Evolutionary conservation across 2,329 filamentous ascomycete genomes (phyloP).

Genomic region (Davidsoniella eucalypti): DNA sequence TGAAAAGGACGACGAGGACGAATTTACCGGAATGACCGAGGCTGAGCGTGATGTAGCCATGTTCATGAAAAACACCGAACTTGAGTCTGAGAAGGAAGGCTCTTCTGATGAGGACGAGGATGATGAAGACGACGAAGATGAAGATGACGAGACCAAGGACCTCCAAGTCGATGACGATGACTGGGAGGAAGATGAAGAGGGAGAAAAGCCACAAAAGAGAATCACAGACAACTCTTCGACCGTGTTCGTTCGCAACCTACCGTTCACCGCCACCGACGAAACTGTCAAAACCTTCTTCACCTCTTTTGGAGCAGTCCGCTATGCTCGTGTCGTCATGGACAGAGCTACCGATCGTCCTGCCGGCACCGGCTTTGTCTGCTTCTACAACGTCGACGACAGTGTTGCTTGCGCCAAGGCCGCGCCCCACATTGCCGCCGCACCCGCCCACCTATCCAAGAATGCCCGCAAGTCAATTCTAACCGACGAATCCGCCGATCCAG

Average conservation of each 20-base stretch:
- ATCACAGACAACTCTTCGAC: slow-evolving; percentile 54
- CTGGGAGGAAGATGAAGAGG: slow-evolving; percentile 28
- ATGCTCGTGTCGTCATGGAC: slow-evolving; percentile 84
- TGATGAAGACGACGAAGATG: slow-evolving; percentile 27
- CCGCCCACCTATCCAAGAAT: slow-evolving; percentile 20
- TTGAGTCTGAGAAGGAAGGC: slow-evolving; percentile 37
- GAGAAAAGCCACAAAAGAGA: slow-evolving; percentile 30
- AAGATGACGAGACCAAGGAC: slow-evolving; percentile 23
- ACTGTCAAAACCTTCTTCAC: slow-evolving; percentile 69
- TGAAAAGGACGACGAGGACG: slow-evolving; percentile 17
- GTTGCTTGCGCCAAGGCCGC: slow-evolving; percentile 59
- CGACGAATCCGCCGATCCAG: slow-evolving; percentile 65
- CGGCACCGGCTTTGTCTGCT: slow-evolving; percentile 91
- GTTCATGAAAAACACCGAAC: slow-evolving; percentile 41
- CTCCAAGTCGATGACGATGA: slow-evolving; percentile 22
- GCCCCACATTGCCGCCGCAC: slow-evolving; percentile 36
- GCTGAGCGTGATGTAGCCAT: slow-evolving; percentile 27
- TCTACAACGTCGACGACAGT: slow-evolving; percentile 61
- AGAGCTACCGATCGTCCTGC: slow-evolving; percentile 69
- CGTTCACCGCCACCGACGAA: slow-evolving; percentile 74
- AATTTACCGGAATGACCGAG: slow-evolving; percentile 18
- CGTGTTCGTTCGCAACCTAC: slow-evolving; percentile 84
- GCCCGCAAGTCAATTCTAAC: slow-evolving; percentile 72
- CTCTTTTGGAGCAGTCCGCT: slow-evolving; percentile 76
- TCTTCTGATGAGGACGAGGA: slow-evolving; percentile 27